Percentiles rank a stretch among this genome's conserved stretches.
Evolutionary conservation across 2,329 filamentous ascomycete species (phyloP).

Genomic region (Penicillium palitans): DNA sequence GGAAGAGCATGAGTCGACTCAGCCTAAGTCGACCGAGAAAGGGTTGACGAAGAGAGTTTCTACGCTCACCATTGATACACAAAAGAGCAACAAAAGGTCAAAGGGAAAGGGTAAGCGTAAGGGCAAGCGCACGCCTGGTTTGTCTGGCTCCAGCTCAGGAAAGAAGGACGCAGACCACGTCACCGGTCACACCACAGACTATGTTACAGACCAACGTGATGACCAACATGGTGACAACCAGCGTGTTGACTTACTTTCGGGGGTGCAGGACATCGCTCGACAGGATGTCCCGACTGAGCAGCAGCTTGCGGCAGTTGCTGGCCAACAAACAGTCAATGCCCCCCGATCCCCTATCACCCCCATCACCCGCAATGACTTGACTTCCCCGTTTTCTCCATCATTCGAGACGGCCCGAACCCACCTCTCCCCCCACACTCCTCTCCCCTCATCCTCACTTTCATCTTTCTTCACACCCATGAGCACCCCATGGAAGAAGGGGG

Average conservation of each 20-base stretch:
- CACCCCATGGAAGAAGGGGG: background rate
- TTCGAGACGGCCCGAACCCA: slow-evolving; percentile 1
- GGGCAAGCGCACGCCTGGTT: background rate
- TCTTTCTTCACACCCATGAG: background rate
- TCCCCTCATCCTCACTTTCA: background rate
- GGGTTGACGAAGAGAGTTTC: background rate
- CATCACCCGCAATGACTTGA: background rate
- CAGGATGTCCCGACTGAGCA: background rate
- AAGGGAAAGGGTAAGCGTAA: background rate
- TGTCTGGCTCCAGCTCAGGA: background rate
- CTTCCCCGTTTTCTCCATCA: background rate
- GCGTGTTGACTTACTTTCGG: background rate
- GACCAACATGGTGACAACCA: background rate
- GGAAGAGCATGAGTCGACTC: background rate
- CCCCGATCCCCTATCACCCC: background rate
- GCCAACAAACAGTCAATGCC: background rate
- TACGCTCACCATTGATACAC: background rate
- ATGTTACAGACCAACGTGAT: background rate
- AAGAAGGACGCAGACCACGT: background rate
- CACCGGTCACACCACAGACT: background rate
- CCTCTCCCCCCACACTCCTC: background rate
- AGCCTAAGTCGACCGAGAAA: background rate
- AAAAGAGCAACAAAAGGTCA: background rate
- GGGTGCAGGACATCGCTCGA: background rate
- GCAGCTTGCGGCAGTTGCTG: background rate